Evolutionary conservation across 148 eudicot genomes (phyloP).

Genomic region (Silene latifolia): DNA sequence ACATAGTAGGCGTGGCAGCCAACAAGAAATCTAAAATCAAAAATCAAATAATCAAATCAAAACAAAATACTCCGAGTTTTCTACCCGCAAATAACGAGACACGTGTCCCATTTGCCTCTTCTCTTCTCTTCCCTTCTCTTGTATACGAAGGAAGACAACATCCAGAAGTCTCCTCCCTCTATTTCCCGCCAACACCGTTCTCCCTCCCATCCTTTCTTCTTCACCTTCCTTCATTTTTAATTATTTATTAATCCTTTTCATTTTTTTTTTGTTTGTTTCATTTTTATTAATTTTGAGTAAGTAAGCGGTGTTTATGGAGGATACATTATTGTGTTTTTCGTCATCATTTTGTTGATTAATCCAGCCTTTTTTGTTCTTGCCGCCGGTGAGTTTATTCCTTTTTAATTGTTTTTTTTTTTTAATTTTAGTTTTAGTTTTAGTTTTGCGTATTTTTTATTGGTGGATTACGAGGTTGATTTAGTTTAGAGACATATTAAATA

Average conservation of each 20-base stretch:
- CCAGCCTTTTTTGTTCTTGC: neutral
- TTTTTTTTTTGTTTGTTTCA: neutral
- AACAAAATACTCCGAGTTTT: no score
- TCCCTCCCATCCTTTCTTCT: neutral
- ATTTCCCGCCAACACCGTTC: constrained; percentile 9
- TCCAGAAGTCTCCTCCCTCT: neutral
- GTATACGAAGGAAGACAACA: neutral
- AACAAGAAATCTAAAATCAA: no score
- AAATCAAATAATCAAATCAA: no score
- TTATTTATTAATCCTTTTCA: neutral
- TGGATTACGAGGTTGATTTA: neutral
- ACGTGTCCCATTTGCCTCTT: constrained; percentile 4
- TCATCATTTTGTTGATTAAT: neutral
- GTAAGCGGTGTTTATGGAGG: neutral
- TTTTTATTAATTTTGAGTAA: neutral
- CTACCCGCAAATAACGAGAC: neutral
- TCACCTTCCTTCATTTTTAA: neutral
- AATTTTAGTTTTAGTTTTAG: neutral
- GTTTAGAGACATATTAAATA: neutral
- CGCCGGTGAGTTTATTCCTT: constrained; percentile 9
- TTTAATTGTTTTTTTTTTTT: neutral
- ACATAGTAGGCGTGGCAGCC: no score
- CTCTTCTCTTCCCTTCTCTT: neutral
- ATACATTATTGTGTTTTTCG: no score
- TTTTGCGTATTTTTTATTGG: neutral